Conservation (phyloP, 2,329 filamentous ascomycete genomes). For the Exophiala dermatitidis region DNA sequence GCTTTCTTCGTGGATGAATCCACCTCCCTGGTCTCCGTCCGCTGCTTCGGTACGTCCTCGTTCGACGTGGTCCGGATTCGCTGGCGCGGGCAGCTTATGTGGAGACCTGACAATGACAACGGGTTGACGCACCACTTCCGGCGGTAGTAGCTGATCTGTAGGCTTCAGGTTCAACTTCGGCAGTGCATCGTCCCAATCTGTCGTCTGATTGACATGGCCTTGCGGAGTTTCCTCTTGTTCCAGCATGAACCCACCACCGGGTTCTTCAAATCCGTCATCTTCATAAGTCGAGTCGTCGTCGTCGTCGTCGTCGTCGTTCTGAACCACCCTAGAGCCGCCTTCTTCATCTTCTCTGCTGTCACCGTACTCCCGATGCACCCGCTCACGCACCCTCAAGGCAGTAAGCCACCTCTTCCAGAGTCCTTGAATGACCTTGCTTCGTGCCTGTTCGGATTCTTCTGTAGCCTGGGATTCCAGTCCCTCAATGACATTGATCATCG, state of each 20-base stretch:
- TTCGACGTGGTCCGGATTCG: background rate
- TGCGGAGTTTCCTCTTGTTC: conserved; percentile 24
- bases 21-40: background rate
- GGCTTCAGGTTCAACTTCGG: conserved; percentile 8
- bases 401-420: conserved; percentile 55
- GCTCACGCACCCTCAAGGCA: conserved; percentile 62
- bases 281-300: conserved; percentile 32
- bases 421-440: conserved; percentile 44
- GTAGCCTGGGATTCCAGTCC: conserved; percentile 61
- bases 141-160: conserved; percentile 12
- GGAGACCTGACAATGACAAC: conserved; percentile 20
- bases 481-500: conserved; percentile 60
- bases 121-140: conserved; percentile 17
- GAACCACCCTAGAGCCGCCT: background rate
- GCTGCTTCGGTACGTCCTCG: background rate
- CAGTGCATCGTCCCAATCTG: background rate
- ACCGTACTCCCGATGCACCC: conserved; percentile 54
- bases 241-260: conserved; percentile 38
- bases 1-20: conserved; percentile 26
- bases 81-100: conserved; percentile 10
- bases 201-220: background rate
- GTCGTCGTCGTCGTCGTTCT: conserved; percentile 32
- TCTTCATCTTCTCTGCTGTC: background rate
- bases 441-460: conserved; percentile 53
- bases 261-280: conserved; percentile 23